Evolutionary conservation across 176 grass and related monocot species (phyloP).

Genomic region (Avena insularis): DNA sequence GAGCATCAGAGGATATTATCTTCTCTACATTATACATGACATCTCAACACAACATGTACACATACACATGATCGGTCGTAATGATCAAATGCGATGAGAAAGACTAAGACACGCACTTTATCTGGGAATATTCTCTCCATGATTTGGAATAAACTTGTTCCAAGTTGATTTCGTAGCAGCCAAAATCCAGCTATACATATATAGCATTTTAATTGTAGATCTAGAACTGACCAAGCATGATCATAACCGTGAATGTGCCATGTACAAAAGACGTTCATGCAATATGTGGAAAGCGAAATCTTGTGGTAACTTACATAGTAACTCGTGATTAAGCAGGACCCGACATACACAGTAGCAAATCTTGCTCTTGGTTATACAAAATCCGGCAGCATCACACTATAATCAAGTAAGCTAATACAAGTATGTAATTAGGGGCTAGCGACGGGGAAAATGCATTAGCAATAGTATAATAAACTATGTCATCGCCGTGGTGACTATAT

Average conservation of each 20-base stretch:
- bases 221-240: neutral
- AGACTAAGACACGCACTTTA: constrained; percentile 34
- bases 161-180: neutral
- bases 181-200: neutral
- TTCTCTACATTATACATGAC: neutral
- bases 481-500: neutral
- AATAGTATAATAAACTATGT: neutral
- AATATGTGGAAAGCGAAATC: neutral
- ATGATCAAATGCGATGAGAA: constrained; percentile 15
- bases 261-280: neutral
- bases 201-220: neutral
- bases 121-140: constrained; percentile 34
- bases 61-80: neutral
- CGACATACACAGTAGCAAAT: neutral
- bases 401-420: neutral
- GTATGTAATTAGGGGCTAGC: neutral
- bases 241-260: neutral
- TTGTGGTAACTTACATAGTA: neutral
- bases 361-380: neutral
- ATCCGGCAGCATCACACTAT: neutral
- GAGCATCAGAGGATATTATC: neutral
- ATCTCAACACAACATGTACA: neutral
- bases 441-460: neutral
- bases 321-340: neutral
- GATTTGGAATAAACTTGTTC: constrained; percentile 32